Percentiles rank a stretch among this genome's conserved stretches.
Evolutionary conservation across 352 stramenopile species (phyloP).

Genomic region (Globisporangium yorkense): DNA sequence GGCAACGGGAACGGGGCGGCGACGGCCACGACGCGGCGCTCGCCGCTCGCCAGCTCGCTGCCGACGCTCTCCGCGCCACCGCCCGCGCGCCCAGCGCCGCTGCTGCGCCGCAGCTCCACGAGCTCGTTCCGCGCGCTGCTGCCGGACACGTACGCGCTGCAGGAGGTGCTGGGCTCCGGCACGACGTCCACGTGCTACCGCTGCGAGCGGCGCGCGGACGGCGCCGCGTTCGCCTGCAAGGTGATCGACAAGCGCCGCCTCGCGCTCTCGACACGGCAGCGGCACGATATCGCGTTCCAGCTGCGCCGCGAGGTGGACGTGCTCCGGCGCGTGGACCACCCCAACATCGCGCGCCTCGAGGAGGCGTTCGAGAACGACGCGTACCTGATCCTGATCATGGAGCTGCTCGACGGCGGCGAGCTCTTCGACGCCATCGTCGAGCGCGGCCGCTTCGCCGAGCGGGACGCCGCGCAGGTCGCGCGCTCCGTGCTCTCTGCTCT

Average conservation of each 20-base stretch:
- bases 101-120: slow-evolving; percentile 11
- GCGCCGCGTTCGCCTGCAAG: slow-evolving; percentile 59
- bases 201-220: slow-evolving; percentile 38
- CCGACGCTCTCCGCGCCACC: not conserved
- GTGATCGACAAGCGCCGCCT: slow-evolving; percentile 72
- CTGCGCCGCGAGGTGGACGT: slow-evolving; percentile 65
- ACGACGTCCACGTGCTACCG: slow-evolving; percentile 74
- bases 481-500: slow-evolving; percentile 62
- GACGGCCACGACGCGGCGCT: not conserved
- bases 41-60: slow-evolving; percentile 3
- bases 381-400: slow-evolving; percentile 67
- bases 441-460: slow-evolving; percentile 48
- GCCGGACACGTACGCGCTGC: slow-evolving; percentile 39
- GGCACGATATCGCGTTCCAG: slow-evolving; percentile 48
- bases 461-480: slow-evolving; percentile 44
- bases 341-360: slow-evolving; percentile 63
- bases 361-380: slow-evolving; percentile 62
- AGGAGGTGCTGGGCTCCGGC: slow-evolving; percentile 54
- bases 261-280: slow-evolving; percentile 35
- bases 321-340: slow-evolving; percentile 52
- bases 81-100: not conserved
- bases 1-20: not conserved
- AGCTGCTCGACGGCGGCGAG: slow-evolving; percentile 71
- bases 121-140: slow-evolving; percentile 33
- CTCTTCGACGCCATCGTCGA: slow-evolving; percentile 80